These are phyloP conservation scores for Leishmania gerbilli DNA, from an alignment of 208 protist species.

Conservation along the genomic window DNA sequence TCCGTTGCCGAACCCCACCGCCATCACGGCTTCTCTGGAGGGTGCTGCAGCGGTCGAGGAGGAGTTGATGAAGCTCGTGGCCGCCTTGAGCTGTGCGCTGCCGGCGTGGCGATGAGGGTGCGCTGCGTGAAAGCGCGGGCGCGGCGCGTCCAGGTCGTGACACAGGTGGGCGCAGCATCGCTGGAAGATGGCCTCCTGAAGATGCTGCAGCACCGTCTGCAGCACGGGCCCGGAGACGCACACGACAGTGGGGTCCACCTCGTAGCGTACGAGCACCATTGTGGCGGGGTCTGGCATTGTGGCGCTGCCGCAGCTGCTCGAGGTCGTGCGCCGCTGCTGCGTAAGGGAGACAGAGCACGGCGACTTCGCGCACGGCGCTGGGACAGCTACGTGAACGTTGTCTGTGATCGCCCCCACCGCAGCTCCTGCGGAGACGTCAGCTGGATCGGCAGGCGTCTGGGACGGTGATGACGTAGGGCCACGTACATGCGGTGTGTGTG, in stretches of 20 bases:
- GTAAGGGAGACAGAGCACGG: not conserved
- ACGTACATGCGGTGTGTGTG: not conserved
- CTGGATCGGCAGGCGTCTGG: not conserved
- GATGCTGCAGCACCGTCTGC: conserved; percentile 39
- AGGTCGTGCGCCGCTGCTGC: conserved; percentile 4
- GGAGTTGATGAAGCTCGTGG: not conserved
- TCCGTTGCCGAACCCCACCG: not conserved
- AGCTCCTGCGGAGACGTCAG: not conserved
- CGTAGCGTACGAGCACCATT: conserved; percentile 62
- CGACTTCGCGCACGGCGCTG: not conserved
- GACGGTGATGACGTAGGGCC: not conserved
- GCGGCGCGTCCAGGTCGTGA: conserved; percentile 24
- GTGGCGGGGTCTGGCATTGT: conserved; percentile 2
- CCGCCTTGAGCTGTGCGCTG: not conserved
- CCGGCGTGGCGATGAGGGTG: not conserved
- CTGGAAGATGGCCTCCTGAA: conserved; percentile 55
- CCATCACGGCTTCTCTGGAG: not conserved
- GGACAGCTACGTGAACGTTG: not conserved
- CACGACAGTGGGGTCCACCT: conserved; percentile 55
- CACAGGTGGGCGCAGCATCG: conserved; percentile 37
- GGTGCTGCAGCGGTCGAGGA: not conserved
- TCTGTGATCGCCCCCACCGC: not conserved
- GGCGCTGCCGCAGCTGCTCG: conserved; percentile 13
- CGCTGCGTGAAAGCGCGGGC: conserved; percentile 18
- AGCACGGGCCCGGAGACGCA: conserved; percentile 45